Evolutionary conservation across 371 early-diverging fungal species (phyloP).

Genomic region (Mucor velutinosus): DNA sequence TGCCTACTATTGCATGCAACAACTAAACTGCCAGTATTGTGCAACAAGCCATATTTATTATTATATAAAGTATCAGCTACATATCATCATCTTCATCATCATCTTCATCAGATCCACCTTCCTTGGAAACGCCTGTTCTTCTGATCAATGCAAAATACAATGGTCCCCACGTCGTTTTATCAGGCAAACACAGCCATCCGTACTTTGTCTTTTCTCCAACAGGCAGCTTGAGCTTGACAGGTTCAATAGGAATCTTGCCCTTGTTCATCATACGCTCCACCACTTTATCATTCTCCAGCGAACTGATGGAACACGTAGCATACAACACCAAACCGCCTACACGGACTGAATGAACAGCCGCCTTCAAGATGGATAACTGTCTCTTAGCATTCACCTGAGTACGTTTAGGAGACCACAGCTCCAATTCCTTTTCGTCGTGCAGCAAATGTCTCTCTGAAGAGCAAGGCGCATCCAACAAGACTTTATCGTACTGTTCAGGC

Average conservation of each 20-base stretch:
- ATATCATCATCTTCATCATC: conserved; percentile 10
- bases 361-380: conserved; percentile 61
- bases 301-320: conserved; percentile 73
- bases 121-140: conserved; percentile 39
- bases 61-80: neutral
- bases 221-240: conserved; percentile 41
- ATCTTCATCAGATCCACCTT: conserved; percentile 15
- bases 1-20: neutral
- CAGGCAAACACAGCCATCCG: conserved; percentile 66
- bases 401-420: conserved; percentile 54
- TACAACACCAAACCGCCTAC: conserved; percentile 69
- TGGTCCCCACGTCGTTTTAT: conserved; percentile 63
- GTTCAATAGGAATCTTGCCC: conserved; percentile 44
- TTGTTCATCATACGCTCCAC: conserved; percentile 51
- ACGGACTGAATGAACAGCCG: conserved; percentile 62
- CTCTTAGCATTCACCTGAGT: conserved; percentile 53
- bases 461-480: conserved; percentile 82
- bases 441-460: conserved; percentile 73
- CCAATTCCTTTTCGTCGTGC: conserved; percentile 55
- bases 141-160: conserved; percentile 55
- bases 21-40: neutral
- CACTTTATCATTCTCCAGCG: conserved; percentile 73
- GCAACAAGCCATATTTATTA: neutral
- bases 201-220: conserved; percentile 61
- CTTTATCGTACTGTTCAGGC: conserved; percentile 60